Percentiles rank a stretch among this genome's conserved stretches.
Evolutionary conservation across 2,329 filamentous ascomycete species (phyloP).

Genomic region (Curvularia lunata): DNA sequence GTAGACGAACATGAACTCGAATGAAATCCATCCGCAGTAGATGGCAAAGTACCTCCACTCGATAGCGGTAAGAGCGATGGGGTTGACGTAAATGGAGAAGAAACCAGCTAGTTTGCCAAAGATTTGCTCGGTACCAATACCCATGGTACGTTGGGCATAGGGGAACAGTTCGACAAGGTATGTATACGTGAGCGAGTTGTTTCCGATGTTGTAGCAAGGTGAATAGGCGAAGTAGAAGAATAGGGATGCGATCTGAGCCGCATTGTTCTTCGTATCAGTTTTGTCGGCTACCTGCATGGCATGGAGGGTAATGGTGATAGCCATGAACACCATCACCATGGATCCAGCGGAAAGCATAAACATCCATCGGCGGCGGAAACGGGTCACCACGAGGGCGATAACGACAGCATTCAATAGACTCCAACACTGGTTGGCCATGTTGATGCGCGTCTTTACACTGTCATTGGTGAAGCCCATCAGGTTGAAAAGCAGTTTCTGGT

Average conservation of each 20-base stretch:
- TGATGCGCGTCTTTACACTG: conserved; percentile 51
- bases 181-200: conserved; percentile 70
- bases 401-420: conserved; percentile 48
- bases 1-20: conserved; percentile 62
- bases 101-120: conserved; percentile 60
- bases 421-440: conserved; percentile 52
- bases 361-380: conserved; percentile 53
- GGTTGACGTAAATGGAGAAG: conserved; percentile 60
- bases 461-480: conserved; percentile 50
- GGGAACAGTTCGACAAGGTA: conserved; percentile 67
- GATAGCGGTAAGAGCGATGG: conserved; percentile 63
- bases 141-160: conserved; percentile 63
- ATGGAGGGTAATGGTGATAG: conserved; percentile 61
- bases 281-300: conserved; percentile 51
- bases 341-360: conserved; percentile 58
- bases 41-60: conserved; percentile 63
- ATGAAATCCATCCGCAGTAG: conserved; percentile 62
- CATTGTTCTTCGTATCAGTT: conserved; percentile 36
- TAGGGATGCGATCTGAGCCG: conserved; percentile 52
- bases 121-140: conserved; percentile 64
- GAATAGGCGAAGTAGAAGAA: conserved; percentile 68
- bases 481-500: conserved; percentile 45
- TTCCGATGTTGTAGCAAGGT: conserved; percentile 68
- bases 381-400: conserved; percentile 50
- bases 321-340: conserved; percentile 62